Conservation (phyloP, 2,329 filamentous ascomycete genomes). For the Metarhizium album region DNA sequence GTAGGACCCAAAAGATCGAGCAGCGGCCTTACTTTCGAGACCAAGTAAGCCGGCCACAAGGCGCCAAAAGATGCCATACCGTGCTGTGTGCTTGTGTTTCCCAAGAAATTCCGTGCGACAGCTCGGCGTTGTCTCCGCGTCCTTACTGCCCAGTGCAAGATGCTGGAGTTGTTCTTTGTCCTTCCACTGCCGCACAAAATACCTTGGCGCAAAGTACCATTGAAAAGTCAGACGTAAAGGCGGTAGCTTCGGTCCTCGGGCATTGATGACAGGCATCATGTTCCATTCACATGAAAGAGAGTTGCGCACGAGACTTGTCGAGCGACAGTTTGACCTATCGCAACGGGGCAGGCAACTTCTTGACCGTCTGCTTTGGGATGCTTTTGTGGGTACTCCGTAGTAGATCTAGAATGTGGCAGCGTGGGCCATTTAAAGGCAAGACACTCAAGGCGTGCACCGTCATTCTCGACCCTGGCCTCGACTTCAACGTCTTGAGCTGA, state of each 20-base stretch:
- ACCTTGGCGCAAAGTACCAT: slow-evolving; percentile 30
- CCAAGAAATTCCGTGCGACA: slow-evolving; percentile 17
- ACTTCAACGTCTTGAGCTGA: too few species aligned
- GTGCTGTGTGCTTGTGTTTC: slow-evolving; percentile 25
- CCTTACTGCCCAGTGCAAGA: too few species aligned
- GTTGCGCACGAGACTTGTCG: slow-evolving; percentile 22
- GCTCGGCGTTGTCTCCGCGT: slow-evolving; percentile 8
- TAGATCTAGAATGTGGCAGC: too few species aligned
- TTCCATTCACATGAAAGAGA: slow-evolving; percentile 19
- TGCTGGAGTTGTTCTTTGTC: background rate
- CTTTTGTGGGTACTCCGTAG: too few species aligned
- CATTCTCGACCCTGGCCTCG: background rate
- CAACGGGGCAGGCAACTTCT: too few species aligned
- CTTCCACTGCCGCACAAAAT: slow-evolving; percentile 25
- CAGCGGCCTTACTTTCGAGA: too few species aligned
- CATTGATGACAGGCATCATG: slow-evolving; percentile 1
- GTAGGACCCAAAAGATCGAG: background rate
- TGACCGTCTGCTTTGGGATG: too few species aligned
- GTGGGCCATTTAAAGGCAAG: too few species aligned
- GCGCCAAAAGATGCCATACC: slow-evolving; percentile 30
- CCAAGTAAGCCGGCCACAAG: slow-evolving; percentile 29
- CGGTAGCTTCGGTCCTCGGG: slow-evolving; percentile 19
- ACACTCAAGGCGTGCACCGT: too few species aligned
- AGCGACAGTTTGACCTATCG: background rate
- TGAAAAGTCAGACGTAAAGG: slow-evolving; percentile 33